Conservation (phyloP, 2,329 filamentous ascomycete species). For the Atkinsonella texensis region DNA sequence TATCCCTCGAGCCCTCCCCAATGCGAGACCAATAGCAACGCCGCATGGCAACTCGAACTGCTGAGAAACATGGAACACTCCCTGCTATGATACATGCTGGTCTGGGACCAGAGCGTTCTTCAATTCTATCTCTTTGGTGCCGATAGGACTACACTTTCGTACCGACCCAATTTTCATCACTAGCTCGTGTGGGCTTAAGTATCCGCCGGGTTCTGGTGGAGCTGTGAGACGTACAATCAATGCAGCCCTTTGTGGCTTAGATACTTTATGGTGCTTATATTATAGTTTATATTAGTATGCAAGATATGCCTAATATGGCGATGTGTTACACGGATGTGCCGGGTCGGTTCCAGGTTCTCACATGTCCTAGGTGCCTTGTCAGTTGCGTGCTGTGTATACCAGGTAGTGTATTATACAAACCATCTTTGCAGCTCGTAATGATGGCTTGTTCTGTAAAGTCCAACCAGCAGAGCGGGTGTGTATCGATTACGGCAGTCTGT, state of each 20-base stretch:
- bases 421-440: slow-evolving; percentile 81
- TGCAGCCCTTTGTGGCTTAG: too few relatives aligned
- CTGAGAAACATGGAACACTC: not conserved
- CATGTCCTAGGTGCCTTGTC: slow-evolving; percentile 44
- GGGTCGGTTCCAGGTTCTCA: slow-evolving; percentile 63
- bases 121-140: not conserved
- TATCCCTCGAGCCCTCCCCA: too few relatives aligned
- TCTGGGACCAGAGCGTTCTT: not conserved
- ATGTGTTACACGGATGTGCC: slow-evolving; percentile 5
- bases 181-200: too few relatives aligned
- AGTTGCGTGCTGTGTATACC: slow-evolving; percentile 7
- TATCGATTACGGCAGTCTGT: slow-evolving; percentile 70
- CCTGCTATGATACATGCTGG: not conserved
- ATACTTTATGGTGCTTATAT: too few relatives aligned
- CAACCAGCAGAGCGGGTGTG: slow-evolving; percentile 79
- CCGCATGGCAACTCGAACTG: not conserved
- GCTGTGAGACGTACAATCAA: too few relatives aligned
- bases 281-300: too few relatives aligned
- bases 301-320: too few relatives aligned
- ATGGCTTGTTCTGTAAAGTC: slow-evolving; percentile 92
- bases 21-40: not conserved
- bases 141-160: too few relatives aligned
- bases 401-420: slow-evolving; percentile 38
- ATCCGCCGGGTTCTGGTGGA: too few relatives aligned
- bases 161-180: too few relatives aligned